Evolutionary conservation across 208 protist genomes (phyloP), one percentile per base, ranked within the genome.

Genomic region (Trypanosoma caninum): DNA sequence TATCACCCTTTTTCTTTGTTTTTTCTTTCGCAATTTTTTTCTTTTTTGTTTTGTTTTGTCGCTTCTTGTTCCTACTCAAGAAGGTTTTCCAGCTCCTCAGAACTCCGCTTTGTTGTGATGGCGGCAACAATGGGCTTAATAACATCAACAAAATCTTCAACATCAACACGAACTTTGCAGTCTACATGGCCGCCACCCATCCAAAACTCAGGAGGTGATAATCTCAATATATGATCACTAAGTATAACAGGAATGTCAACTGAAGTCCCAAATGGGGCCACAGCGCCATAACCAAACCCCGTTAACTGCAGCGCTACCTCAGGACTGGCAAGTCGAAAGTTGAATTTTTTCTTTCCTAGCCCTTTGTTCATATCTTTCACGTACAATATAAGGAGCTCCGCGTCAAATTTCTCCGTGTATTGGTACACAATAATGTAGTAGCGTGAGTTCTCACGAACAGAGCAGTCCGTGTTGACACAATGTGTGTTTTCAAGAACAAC

Each of bases 401-500:
- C 62, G 53, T 91, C 86, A 59, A 91, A 91, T 44, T 74, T 76
- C 23, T 92, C 84, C 34, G 88, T 78, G 66, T 95, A 95, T 40
- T 78, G 89, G 56, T 78, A 91, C 42, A 92, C 82, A 59, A 90
- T 74, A 31, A 90, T 67, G 74, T 93, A 95, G 65, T 76, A 92
- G 45, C 81, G 84, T 10, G 89, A 82, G 72, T 95, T 95, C 47
- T 76, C 64, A 4, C 65, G 72, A 9, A 86, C 70, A 13, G 45
- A 57, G 59, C 84, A 94, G 61, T 93, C 86, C 5, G 10, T 46
- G 22, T 78, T 37, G 6, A 70, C 72, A 69, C 88, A 97, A 63
- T 95, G 84, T 16, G 93, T 95, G 72, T 97, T 97, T 64, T 95
- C 88, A 53, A 97, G 63, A 8, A 97, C 52, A 48, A 97, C 94